Percentiles rank a stretch among this genome's conserved stretches.
Conservation (phyloP, 768 basidiomycete genomes). For the Pulveroboletus frians region DNA sequence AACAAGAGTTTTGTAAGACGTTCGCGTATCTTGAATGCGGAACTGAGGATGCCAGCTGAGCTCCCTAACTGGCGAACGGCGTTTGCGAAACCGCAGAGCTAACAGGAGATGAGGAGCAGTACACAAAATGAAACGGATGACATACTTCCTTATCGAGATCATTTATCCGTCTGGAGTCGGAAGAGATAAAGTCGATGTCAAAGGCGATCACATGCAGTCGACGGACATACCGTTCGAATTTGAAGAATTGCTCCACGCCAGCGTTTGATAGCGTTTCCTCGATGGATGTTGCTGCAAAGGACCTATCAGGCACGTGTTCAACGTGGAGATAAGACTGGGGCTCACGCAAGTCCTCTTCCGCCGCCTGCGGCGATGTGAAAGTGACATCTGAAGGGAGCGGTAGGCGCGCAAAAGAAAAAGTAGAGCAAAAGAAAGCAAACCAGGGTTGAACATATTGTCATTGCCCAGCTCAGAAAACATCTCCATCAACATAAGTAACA, state of each 20-base stretch:
- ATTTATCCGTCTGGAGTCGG: slow-evolving; percentile 36
- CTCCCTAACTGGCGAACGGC: slow-evolving; percentile 52
- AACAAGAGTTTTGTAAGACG: too few relatives aligned
- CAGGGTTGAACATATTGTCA: slow-evolving; percentile 33
- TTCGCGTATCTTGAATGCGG: slow-evolving; percentile 48
- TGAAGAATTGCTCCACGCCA: slow-evolving; percentile 43
- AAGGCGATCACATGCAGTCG: neutral
- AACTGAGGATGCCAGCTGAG: slow-evolving; percentile 52
- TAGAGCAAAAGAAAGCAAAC: slow-evolving; percentile 21
- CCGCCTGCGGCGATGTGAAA: slow-evolving; percentile 31
- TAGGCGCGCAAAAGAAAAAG: slow-evolving; percentile 2
- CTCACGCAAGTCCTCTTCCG: slow-evolving; percentile 43
- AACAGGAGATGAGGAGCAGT: slow-evolving; percentile 7
- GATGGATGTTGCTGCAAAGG: slow-evolving; percentile 32
- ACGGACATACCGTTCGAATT: slow-evolving; percentile 31
- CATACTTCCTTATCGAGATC: slow-evolving; percentile 46
- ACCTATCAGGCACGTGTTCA: slow-evolving; percentile 2
- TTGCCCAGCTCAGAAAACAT: slow-evolving; percentile 40
- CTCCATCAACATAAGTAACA: slow-evolving; percentile 43
- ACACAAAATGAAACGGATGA: neutral
- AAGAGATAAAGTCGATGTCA: slow-evolving; percentile 1
- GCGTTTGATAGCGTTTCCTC: slow-evolving; percentile 32
- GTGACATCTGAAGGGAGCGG: slow-evolving; percentile 16
- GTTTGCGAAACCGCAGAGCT: slow-evolving; percentile 42
- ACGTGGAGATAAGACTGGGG: neutral